Evolutionary conservation across 2,329 filamentous ascomycete genomes (phyloP), one percentile per base, ranked within the genome.

Genomic region (Fusarium protoensiforme): DNA sequence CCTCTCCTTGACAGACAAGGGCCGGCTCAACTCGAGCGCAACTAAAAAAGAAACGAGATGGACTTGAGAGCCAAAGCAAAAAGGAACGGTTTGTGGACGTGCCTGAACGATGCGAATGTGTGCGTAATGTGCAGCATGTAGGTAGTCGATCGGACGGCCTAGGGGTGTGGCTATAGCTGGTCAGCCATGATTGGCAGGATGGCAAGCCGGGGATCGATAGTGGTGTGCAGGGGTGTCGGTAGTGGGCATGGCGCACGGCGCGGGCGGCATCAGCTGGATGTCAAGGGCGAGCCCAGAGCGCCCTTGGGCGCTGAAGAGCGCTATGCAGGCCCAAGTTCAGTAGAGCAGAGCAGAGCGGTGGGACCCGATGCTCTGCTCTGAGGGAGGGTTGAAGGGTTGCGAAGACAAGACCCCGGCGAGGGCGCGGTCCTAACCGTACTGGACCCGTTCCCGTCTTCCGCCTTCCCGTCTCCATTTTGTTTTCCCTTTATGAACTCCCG

Each of bases 141-240:
- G 74, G 67, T 72, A 72, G 74, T 72, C 61, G 59, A 76, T 73
- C 67, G 57, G 58, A 62, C 38, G 39, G 64, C 33, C 51, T 68
- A 53, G 66, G 69, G 71, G 69, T n/a, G 77, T 78, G 71, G 43
- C 69, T 75, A 56, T 78, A 78, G 60, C 18, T 35, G 8, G 43
- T 68, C 61, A 70, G 68, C 33, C 48, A 39, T 78, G 75, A 78
- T 78, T 78, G 76, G 76, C 53, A 63, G 46, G 16, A 24, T 43
- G 64, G 60, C 41, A 46, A 41, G 20, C 24, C 60, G 58, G 64
- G 51, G 61, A 72, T 73, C 70, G 51, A 75, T 78, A 69, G 75
- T 77, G 70, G 74, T 78, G 76, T 73, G 66, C 74, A 78, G 75
- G 76, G 76, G 76, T 78, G 74, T 20, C 72, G 76, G 76, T 77